Base-by-base conservation (phyloP, 768 basidiomycete genomes). In the Strobilomyces confusus region DNA sequence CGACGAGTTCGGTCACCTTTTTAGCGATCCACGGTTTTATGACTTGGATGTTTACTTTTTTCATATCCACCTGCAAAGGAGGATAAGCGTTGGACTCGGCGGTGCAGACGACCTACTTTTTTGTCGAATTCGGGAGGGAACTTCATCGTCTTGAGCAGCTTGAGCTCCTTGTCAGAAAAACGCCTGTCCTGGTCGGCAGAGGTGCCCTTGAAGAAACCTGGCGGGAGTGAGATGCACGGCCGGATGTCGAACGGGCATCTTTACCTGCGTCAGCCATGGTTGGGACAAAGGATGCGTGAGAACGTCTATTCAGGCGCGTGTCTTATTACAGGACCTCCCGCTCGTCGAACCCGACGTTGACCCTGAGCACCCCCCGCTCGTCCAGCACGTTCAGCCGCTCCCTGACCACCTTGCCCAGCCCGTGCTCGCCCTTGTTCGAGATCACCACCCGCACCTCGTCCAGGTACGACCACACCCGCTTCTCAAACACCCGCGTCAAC, bases 21-120 rank as follows among this genome's bases (percentile, higher is more conserved):
- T 92, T 93, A 14, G 91, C 89, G 55, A 98, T 86, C 97, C 97
- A 99, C 3, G 93, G 92, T 54, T 90, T 79, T 65, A 99, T 89
- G 61, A 98, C 93, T 17, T 80, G 76, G 56, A 98, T 63, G 69
- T 98, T 97, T 56, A 98, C 93, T 78, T 98, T 95, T 33, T 91
- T 83, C 82, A 95, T 88, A 68, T 98, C 95, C 42, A 97, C 93
- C 90, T 90, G 40, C 17, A 33, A 15, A 42, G 44, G 9, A 25
- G 2, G 1, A 15, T 58, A 8, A 63, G 44, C 1, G 12, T 0
- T 3, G 13, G 41, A 6, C 12, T 33, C 53, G 45, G 20, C 17
- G 9, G 29, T 11, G 43, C 29, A 23, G 7, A 53, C 62, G 43
- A 51, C 61, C 17, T 5, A 85, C 88, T 81, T 95, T 97, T 75